Evolutionary conservation across 148 eudicot genomes (phyloP).

Genomic region (Limonium bicolor): DNA sequence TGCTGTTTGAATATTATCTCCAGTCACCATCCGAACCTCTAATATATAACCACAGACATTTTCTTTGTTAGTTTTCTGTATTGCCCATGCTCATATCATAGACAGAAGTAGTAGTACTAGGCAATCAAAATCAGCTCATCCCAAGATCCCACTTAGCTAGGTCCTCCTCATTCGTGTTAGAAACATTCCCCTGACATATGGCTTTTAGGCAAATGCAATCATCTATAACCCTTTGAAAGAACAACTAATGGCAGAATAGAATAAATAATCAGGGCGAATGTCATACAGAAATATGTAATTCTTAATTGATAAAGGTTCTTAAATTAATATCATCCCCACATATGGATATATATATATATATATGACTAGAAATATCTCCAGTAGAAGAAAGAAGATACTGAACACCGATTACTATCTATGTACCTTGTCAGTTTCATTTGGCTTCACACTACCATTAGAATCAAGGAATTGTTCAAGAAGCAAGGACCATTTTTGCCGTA

Average conservation of each 20-base stretch:
- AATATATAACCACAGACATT: background rate
- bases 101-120: background rate
- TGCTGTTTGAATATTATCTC: no score
- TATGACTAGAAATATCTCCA: no score
- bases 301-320: background rate
- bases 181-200: conserved; percentile 35
- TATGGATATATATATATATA: no score
- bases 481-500: conserved; percentile 79
- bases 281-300: background rate
- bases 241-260: conserved; percentile 24
- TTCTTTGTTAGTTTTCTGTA: background rate
- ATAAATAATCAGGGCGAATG: background rate
- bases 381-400: no score
- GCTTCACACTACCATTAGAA: conserved; percentile 30
- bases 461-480: conserved; percentile 53
- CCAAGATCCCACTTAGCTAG: conserved; percentile 50
- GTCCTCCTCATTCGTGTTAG: conserved; percentile 43
- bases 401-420: no score
- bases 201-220: conserved; percentile 68
- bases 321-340: no score
- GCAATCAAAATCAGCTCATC: conserved; percentile 60
- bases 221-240: conserved; percentile 45
- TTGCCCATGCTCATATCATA: no score
- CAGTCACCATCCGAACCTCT: no score
- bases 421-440: conserved; percentile 46